Evolutionary conservation across 495 filamentous ascomycete genomes (phyloP), one percentile per base, ranked within the genome.

Genomic region (Penicillium coffeae): DNA sequence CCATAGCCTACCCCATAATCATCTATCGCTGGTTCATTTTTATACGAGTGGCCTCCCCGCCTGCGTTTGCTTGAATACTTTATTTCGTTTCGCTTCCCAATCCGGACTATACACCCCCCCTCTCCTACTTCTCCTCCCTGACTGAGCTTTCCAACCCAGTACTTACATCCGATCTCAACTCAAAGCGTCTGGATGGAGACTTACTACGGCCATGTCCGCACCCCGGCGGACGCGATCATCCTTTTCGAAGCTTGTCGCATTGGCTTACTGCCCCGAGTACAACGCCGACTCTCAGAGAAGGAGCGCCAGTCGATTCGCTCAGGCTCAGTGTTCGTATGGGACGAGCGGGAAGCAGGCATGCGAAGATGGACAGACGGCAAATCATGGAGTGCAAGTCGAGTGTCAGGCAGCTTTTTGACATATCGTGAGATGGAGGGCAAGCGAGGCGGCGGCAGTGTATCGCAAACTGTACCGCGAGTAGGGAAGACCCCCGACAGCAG

Each of bases 401-500:
- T 98, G 2, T 96, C 94, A 0, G 93, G 93, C 14, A 97, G 94
- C 71, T 98, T 98, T 61, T 71, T 98, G 44, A 98, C 93, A 2
- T 98, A 98, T 60, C 77, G 93, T 25, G 93, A 98, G 65, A 98
- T 98, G 93, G 93, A 98, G 64, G 93, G 93, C 65, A 97, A 97
- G 71, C 81, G 94, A 35, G 81, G 83, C 51, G 79, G 82, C 20
- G 80, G 75, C 50, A 77, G 76, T 43, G 80, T 83, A 33, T 68
- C 80, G 3, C 75, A 81, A 37, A 62, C 72, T 33, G 67, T 77
- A 62, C 65, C 78, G 40, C 67, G 80, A 55, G 78, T 74, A 9
- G 87, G 87, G 30, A 90, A 88, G 73, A 90, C 88, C 12, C 89
- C 89, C 13, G 88, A 92, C 35, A 88, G 86, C 56, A 79, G 85